These are phyloP conservation scores for Tripterygium wilfordii DNA, from an alignment of 177 flowering plant species.

Conservation along the genomic window DNA sequence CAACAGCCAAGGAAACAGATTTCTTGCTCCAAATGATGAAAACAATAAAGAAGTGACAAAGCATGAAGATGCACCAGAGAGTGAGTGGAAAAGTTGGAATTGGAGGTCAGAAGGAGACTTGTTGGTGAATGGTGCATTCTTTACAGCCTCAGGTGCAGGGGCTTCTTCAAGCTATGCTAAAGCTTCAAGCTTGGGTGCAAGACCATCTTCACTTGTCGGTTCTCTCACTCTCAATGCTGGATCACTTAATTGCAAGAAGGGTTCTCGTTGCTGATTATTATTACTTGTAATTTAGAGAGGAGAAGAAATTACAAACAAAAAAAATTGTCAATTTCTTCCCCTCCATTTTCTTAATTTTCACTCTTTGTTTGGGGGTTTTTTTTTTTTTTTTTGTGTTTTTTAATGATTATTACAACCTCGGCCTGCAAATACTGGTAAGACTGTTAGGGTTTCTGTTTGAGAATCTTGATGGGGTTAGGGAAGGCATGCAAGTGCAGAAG, in stretches of 20 bases:
- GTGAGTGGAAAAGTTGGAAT: slow-evolving; percentile 83
- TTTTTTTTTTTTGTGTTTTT: slow-evolving; percentile 1
- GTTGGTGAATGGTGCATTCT: slow-evolving; percentile 78
- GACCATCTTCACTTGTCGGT: slow-evolving; percentile 68
- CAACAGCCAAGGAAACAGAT: slow-evolving; percentile 88
- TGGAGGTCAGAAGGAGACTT: slow-evolving; percentile 91
- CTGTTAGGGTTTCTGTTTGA: slow-evolving; percentile 24
- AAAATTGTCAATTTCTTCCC: not conserved
- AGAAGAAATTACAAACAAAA: no score
- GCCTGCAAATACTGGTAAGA: slow-evolving; percentile 38
- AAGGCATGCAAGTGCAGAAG: slow-evolving; percentile 60
- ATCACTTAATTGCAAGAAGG: slow-evolving; percentile 64
- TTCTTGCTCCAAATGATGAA: slow-evolving; percentile 58
- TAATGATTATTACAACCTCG: slow-evolving; percentile 54
- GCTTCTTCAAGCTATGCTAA: slow-evolving; percentile 75
- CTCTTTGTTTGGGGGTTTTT: no score
- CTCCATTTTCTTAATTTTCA: no score
- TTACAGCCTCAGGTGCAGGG: slow-evolving; percentile 72
- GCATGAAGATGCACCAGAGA: slow-evolving; percentile 79
- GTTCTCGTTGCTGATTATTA: slow-evolving; percentile 63
- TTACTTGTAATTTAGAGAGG: no score
- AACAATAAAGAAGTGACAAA: slow-evolving; percentile 88
- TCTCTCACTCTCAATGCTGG: slow-evolving; percentile 57
- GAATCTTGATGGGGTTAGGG: slow-evolving; percentile 25
- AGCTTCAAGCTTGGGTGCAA: slow-evolving; percentile 83